These are phyloP conservation scores for Aspergillus ochraceoroseus DNA, from an alignment of 2,329 filamentous ascomycete species.

Conservation along the genomic window DNA sequence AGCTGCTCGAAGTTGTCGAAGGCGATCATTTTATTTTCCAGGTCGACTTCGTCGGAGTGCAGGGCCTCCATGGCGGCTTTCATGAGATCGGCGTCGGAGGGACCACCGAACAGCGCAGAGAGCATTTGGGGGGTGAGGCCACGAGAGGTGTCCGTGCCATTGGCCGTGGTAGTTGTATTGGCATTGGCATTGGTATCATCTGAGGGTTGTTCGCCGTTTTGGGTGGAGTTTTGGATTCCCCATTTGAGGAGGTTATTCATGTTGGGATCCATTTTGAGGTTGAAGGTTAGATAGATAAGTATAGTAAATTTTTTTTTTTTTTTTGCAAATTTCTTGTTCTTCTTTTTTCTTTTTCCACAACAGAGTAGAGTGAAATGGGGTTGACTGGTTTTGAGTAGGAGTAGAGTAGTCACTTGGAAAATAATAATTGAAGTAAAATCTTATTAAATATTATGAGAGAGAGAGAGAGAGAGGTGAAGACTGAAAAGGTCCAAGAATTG, in stretches of 20 bases:
- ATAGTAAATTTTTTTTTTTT: background rate
- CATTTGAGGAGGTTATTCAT: conserved; percentile 77
- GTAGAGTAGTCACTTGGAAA: too few relatives aligned
- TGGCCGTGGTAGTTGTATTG: too few relatives aligned
- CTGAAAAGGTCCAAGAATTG: too few relatives aligned
- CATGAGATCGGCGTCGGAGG: conserved; percentile 91
- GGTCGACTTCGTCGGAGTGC: conserved; percentile 58
- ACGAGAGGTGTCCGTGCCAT: conserved; percentile 31
- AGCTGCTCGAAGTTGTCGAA: conserved; percentile 96
- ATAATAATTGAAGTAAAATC: too few relatives aligned
- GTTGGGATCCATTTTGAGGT: conserved; percentile 52
- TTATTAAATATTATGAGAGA: too few relatives aligned
- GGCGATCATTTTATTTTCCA: conserved; percentile 73
- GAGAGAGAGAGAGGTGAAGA: too few relatives aligned
- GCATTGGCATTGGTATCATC: conserved; percentile 30
- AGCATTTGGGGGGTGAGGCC: conserved; percentile 65
- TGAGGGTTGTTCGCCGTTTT: conserved; percentile 30
- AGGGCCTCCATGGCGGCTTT: conserved; percentile 74
- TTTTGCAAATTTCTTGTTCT: background rate
- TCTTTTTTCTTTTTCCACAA: too few relatives aligned
- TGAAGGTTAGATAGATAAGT: background rate
- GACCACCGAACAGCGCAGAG: conserved; percentile 71
- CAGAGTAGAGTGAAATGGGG: too few relatives aligned
- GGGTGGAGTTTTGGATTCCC: conserved; percentile 61
- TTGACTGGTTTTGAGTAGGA: too few relatives aligned